Evolutionary conservation across 2,329 filamentous ascomycete genomes (phyloP), one percentile per base, ranked within the genome.

Genomic region (Aspergillus chevalieri): DNA sequence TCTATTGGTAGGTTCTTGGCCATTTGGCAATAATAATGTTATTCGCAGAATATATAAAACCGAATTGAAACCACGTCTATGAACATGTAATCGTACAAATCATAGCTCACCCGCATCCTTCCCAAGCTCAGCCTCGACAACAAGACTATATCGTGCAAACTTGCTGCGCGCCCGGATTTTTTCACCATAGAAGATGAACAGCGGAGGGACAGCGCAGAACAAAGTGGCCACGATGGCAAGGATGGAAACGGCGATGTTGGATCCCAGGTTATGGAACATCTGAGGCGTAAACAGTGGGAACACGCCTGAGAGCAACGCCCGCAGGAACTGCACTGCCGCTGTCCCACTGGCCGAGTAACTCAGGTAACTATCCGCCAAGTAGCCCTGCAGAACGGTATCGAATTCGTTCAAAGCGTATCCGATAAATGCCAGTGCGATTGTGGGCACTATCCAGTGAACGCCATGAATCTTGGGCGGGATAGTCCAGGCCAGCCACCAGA

Each of bases 371-470:
- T 77, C 74, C 0, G 72, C 65, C 8, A 76, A 59, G 44, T 77
- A 76, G 1, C 71, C 72, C 1, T 66, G 65, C 0, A 77, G 56
- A 3, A 68, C 62, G 4, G 62, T 69, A 15, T 70, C 70, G 41
- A 77, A 68, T 49, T 79, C 76, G 14, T 76, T 77, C 21, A 73
- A 56, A 0, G 73, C 72, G 57, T 74, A 79, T 0, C 76, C 77
- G 7, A 78, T 65, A 3, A 73, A 58, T 0, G 74, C 58, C 2
- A 78, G 64, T 0, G 70, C 65, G 0, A 71, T 44, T 4, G 70
- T 68, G 2, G 73, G 68, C 2, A 71, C 66, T 6, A 73, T 61
- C 67, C 72, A 75, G 21, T 66, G 65, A 0, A 68, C 51, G 17
- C 52, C 38, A 12, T 56, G 51, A 1, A 65, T 55, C 3, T 55